These are phyloP conservation scores for Pyrenochaeta sp. DNA, from an alignment of 2,329 filamentous ascomycete genomes.

Conservation along the genomic window DNA sequence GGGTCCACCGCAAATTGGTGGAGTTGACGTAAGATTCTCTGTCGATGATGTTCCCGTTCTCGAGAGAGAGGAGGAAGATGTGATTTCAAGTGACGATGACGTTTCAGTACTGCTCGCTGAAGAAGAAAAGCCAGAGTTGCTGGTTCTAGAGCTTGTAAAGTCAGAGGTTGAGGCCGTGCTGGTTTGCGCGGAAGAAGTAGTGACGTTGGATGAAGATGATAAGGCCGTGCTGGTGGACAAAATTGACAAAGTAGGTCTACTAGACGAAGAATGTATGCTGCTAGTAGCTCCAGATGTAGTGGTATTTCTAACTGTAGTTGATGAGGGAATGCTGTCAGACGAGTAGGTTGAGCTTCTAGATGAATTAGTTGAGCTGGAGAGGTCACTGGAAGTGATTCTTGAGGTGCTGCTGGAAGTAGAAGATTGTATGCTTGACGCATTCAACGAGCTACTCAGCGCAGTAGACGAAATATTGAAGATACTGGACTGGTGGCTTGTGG, in stretches of 20 bases:
- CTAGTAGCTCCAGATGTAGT: neutral
- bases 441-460: too few relatives aligned
- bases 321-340: neutral
- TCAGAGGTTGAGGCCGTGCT: neutral
- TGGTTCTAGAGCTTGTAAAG: neutral
- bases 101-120: slow-evolving; percentile 4
- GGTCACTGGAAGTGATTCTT: neutral
- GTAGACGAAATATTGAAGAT: too few relatives aligned
- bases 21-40: slow-evolving; percentile 11
- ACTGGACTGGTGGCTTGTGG: too few relatives aligned
- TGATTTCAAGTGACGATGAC: neutral
- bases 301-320: neutral
- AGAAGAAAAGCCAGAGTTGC: neutral
- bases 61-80: slow-evolving; percentile 4
- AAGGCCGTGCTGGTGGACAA: slow-evolving; percentile 5
- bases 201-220: neutral
- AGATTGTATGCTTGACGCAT: neutral
- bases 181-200: neutral
- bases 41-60: slow-evolving; percentile 4
- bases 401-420: neutral
- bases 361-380: neutral
- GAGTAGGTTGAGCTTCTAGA: slow-evolving; percentile 1
- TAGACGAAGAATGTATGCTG: neutral
- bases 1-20: slow-evolving; percentile 20
- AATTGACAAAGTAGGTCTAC: neutral